Evolutionary conservation across 2,329 filamentous ascomycete species (phyloP).

Genomic region (Cercospora sp.): DNA sequence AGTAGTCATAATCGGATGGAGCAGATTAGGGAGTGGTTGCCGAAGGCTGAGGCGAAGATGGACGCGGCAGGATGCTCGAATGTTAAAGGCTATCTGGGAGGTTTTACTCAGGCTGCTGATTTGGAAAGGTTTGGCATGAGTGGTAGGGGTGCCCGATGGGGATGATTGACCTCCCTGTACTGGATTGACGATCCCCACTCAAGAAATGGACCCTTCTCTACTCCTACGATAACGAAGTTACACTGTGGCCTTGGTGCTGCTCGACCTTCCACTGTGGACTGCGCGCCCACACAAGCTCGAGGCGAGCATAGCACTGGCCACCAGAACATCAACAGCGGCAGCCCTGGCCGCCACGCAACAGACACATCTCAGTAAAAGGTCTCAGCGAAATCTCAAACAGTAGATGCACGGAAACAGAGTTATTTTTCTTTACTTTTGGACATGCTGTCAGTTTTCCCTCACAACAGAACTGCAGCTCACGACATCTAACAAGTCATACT

Average conservation of each 20-base stretch:
- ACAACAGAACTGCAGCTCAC: background rate
- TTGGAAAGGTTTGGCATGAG: conserved; percentile 11
- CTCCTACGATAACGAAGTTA: background rate
- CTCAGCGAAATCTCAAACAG: background rate
- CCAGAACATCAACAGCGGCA: background rate
- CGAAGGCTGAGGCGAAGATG: conserved; percentile 43
- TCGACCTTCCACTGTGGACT: background rate
- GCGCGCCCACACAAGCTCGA: background rate
- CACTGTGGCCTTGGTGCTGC: background rate
- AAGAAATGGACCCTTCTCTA: background rate
- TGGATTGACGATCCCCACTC: background rate
- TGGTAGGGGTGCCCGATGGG: background rate
- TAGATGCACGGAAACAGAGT: background rate
- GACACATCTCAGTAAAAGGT: background rate
- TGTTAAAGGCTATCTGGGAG: conserved; percentile 6
- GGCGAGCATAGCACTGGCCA: background rate
- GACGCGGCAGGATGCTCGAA: conserved; percentile 33
- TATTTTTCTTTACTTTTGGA: background rate
- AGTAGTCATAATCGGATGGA: conserved; percentile 65
- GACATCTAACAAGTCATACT: conserved; percentile 21
- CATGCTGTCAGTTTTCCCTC: background rate
- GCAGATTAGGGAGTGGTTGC: conserved; percentile 63
- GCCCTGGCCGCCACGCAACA: background rate
- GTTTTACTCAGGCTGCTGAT: conserved; percentile 7
- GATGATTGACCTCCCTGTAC: background rate